phyloP scores from a whole-genome alignment of 2,329 filamentous ascomycete genomes.

The Lomentospora prolificans region DNA sequence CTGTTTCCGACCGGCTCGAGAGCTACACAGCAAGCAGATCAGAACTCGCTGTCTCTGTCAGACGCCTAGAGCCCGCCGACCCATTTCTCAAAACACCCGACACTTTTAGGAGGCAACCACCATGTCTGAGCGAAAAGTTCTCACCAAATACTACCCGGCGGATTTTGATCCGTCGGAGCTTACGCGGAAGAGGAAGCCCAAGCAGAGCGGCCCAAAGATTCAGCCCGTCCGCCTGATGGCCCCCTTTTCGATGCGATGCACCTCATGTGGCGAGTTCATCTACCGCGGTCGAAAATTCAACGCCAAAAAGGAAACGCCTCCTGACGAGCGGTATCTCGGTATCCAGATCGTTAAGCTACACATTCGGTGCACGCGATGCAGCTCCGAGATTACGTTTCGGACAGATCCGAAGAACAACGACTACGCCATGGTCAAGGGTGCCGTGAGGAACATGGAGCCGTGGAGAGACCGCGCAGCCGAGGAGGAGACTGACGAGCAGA shows the following conservation, averaged over 20 bases:
- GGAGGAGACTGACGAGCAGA: slow-evolving; percentile 77
- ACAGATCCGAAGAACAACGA: slow-evolving; percentile 95
- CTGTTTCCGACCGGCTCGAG: too few species aligned
- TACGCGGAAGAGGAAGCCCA: slow-evolving; percentile 57
- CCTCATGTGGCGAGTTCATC: slow-evolving; percentile 61
- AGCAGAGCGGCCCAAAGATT: slow-evolving; percentile 65
- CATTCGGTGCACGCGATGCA: slow-evolving; percentile 80
- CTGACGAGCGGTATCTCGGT: slow-evolving; percentile 76
- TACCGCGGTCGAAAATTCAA: slow-evolving; percentile 96
- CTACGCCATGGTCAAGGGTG: slow-evolving; percentile 70
- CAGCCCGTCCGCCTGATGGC: slow-evolving; percentile 82
- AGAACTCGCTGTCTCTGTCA: too few species aligned
- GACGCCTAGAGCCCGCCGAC: too few species aligned
- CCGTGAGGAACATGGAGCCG: slow-evolving; percentile 85
- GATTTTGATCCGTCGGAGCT: slow-evolving; percentile 89
- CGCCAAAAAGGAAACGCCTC: slow-evolving; percentile 81
- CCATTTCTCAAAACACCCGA: too few species aligned
- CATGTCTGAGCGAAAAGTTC: slow-evolving; percentile 83
- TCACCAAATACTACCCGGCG: slow-evolving; percentile 55
- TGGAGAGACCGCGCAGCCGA: slow-evolving; percentile 60
- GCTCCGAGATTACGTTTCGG: slow-evolving; percentile 79
- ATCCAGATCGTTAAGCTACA: slow-evolving; percentile 53
- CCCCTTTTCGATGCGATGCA: slow-evolving; percentile 32
- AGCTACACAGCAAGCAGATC: too few species aligned
- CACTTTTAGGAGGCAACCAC: too few species aligned